phyloP scores from a whole-genome alignment of 2,329 filamentous ascomycete genomes.

The Trichoderma guizhouense region DNA sequence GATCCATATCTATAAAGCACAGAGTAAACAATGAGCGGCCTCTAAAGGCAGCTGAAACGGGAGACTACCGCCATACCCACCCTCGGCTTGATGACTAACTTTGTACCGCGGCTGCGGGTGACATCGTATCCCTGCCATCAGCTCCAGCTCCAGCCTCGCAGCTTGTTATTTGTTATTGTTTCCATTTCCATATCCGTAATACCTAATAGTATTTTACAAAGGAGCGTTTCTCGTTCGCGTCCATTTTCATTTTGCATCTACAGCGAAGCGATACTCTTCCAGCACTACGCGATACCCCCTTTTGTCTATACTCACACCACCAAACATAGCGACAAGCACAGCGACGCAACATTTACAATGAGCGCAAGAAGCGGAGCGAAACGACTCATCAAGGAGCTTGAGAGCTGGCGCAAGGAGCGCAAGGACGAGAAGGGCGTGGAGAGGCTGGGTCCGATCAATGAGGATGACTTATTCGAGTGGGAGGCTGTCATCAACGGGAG shows the following conservation, averaged over 20 bases:
- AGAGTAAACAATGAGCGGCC: background rate
- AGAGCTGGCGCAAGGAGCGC: slow-evolving; percentile 49
- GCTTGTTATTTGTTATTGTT: slow-evolving; percentile 8
- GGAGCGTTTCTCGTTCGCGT: background rate
- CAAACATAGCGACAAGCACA: background rate
- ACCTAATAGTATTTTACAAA: background rate
- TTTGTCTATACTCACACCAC: background rate
- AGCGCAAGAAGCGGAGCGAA: slow-evolving; percentile 52
- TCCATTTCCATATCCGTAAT: background rate
- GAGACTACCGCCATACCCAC: background rate
- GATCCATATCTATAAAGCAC: background rate
- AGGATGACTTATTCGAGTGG: slow-evolving; percentile 56
- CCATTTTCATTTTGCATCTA: background rate
- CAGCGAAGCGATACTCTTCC: background rate
- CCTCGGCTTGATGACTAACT: background rate
- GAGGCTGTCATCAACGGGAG: slow-evolving; percentile 59
- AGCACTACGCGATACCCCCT: background rate
- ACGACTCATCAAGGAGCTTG: slow-evolving; percentile 57
- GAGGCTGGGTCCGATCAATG: slow-evolving; percentile 52
- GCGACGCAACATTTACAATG: background rate
- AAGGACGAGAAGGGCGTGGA: slow-evolving; percentile 53
- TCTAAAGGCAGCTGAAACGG: background rate
- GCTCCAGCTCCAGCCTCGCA: slow-evolving; percentile 10
- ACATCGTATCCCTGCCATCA: slow-evolving; percentile 24
- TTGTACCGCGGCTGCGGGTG: slow-evolving; percentile 28